Base-by-base conservation (phyloP, 352 stramenopile genomes). In the Globisporangium polare region DNA sequence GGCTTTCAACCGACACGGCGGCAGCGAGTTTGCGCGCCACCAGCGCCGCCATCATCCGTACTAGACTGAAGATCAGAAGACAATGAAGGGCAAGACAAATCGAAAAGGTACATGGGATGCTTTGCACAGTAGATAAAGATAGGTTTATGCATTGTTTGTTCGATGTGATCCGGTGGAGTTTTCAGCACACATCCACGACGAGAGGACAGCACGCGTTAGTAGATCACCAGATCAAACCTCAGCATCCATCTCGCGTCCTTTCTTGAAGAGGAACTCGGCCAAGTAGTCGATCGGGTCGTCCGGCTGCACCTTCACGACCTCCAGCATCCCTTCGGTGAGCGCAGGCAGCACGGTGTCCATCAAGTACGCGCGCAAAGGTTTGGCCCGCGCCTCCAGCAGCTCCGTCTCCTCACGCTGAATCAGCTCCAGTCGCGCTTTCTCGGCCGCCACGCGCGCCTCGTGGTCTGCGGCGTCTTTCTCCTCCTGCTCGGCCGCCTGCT, bases 221-320 rank as follows among this genome's bases (percentile, higher is more conserved):
- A 18, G 26, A 57, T 8, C 26, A 39, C 15, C 26, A 24, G 26
- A 33, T 55, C 49, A 55, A 42, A 17, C 17, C 9, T 18, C 49
- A 26, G 60, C 66, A 22, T 88, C 80, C 52, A 89, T 64, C 53
- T 89, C 78, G 17, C 77, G 74, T 18, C 78, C 83, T 60, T 92
- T 94, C 41, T 80, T 74, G 71, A 95, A 94, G 29, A 96, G 77
- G 53, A 90, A 95, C 60, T 95, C 84, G 22, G 89, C 87, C 26
- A 96, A 71, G 54, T 91, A 95, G 69, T 95, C 87, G 58, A 96
- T 90, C 39, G 89, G 87, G 58, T 97, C 86, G 20, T 86, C 75
- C 0, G 87, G 86, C 69, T 94, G 82, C 41, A 92, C 81, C 31
- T 92, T 90, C 62, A 91, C 83, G n/a, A 94, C 78, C 68, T 97